Conservation (phyloP, 2,329 filamentous ascomycete genomes). For the Tolypocladium tundrense region DNA sequence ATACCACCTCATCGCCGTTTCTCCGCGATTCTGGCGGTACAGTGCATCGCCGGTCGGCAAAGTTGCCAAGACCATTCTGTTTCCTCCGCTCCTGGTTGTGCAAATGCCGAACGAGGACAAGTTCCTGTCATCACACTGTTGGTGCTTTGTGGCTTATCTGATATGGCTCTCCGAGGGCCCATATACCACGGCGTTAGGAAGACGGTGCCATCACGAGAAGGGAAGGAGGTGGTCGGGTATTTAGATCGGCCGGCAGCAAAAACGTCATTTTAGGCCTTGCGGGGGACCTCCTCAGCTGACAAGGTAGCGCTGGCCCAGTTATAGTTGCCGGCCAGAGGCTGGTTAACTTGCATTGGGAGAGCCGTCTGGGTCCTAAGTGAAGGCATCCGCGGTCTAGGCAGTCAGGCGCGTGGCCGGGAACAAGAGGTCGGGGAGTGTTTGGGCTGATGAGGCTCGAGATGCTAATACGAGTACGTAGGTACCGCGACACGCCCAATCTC, state of each 20-base stretch:
- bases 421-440: background rate
- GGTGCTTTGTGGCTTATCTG: background rate
- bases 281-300: background rate
- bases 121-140: background rate
- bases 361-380: no score
- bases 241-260: background rate
- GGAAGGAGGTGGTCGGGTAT: constrained; percentile 2
- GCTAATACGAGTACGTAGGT: background rate
- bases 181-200: background rate
- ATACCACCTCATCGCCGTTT: constrained; percentile 4
- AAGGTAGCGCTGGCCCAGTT: no score
- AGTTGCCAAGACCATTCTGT: background rate
- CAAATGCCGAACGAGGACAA: constrained; percentile 2
- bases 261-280: background rate
- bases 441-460: background rate
- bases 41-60: constrained; percentile 1
- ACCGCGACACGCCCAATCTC: background rate
- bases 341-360: background rate
- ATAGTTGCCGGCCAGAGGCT: background rate
- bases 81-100: background rate
- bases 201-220: constrained; percentile 5
- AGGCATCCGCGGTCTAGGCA: no score
- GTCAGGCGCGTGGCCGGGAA: background rate
- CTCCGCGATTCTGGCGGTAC: constrained; percentile 1
- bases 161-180: background rate